Evolutionary conservation across 2,329 filamentous ascomycete species (phyloP), one percentile per base, ranked within the genome.

Genomic region (Xylariomycetidae sp.): DNA sequence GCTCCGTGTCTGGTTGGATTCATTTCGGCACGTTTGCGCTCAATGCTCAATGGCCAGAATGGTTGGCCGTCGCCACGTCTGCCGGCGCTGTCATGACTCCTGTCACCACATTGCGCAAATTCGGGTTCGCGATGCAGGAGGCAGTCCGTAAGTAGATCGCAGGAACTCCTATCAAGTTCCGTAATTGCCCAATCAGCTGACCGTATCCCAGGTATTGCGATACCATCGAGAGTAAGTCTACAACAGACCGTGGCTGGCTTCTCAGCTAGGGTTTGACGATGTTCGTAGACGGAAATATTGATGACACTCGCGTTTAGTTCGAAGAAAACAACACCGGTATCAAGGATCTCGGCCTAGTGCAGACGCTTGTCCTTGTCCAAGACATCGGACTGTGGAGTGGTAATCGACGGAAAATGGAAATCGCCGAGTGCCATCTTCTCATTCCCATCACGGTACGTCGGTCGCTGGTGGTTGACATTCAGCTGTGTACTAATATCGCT

Each of bases 11-110:
- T 29, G 64, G 67, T 28, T 82, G 71, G 64, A 70, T 85, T 36
- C 80, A 84, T 54, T 68, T 76, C 28, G 69, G 74, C 2, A 76
- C 74, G 0, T 72, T 83, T 25, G 67, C 64, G 2, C 63, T 79
- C 6, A 74, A 74, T 13, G 60, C 63, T 3, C 66, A 75, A 37
- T 67, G 67, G 39, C 70, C 77, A 0, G 77, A 82, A 43, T 73
- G 80, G 55, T 61, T 82, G 11, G 74, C 70, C 5, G 66, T 68
- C n/a, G 70, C 77, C 3, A 69, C 74, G 0, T 73, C 79, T 4
- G 70, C 70, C n/a, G 80, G 80, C 5, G 78, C 77, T 5, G 68
- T 73, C 1, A 58, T 74, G 27, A 75, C 76, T 3, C 72, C 77
- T 0, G 69, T 79, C 30, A 61, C 65, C 7, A 67, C 77, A 0